A percentile compares a stretch with the other conserved stretches of the same genome.
Conservation (phyloP, 2,329 filamentous ascomycete species). For the Macroventuria anomochaeta region DNA sequence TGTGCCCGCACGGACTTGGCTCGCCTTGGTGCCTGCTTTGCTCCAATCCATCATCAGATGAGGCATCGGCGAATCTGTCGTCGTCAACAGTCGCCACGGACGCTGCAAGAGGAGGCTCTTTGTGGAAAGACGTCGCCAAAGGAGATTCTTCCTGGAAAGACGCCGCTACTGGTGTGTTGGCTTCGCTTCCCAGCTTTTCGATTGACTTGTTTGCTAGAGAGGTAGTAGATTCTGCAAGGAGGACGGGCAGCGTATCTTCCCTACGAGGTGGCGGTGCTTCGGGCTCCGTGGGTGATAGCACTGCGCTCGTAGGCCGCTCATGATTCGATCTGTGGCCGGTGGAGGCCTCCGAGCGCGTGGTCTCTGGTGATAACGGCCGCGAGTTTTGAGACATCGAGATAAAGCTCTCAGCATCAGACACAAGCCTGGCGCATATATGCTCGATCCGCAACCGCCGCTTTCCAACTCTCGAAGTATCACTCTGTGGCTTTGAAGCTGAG, state of each 20-base stretch:
- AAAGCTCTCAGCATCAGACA: constrained; percentile 72
- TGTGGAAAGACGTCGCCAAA: neutral
- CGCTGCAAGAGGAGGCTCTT: constrained; percentile 14
- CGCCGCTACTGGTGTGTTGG: neutral
- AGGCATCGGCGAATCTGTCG: constrained; percentile 52
- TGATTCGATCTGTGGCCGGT: constrained; percentile 26
- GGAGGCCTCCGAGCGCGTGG: constrained; percentile 53
- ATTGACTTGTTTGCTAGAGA: constrained; percentile 4
- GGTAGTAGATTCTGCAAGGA: neutral
- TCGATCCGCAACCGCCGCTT: constrained; percentile 70
- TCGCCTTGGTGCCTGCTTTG: constrained; percentile 18
- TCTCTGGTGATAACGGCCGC: constrained; percentile 64
- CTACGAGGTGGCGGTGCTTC: neutral
- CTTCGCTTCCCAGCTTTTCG: neutral
- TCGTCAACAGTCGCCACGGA: constrained; percentile 47
- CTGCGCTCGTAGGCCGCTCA: constrained; percentile 22
- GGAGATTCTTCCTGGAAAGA: neutral
- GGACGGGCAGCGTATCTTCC: neutral
- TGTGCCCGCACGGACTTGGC: constrained; percentile 16
- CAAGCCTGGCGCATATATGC: constrained; percentile 68
- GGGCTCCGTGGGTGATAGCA: neutral
- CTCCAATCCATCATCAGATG: constrained; percentile 43
- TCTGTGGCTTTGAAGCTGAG: constrained; percentile 16
- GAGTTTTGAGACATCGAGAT: constrained; percentile 65
- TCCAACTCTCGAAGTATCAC: constrained; percentile 61